Percentiles rank a stretch among this genome's conserved stretches.
phyloP scores from a whole-genome alignment of 2,329 filamentous ascomycete genomes.

The Thyridium curvatum region DNA sequence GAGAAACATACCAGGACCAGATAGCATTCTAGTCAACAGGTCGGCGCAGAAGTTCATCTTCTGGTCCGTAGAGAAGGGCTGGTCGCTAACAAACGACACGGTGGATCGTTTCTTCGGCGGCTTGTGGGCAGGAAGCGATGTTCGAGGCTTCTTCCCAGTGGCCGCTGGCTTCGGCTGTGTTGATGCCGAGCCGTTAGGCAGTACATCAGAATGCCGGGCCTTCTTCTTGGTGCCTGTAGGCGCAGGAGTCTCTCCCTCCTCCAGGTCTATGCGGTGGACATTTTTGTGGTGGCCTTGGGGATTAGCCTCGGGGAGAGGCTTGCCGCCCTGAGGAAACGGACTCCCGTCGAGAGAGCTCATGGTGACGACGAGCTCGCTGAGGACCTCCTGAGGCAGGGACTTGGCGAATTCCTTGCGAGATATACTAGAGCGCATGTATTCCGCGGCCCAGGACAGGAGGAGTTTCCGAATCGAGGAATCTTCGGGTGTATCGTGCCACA shows the following conservation, averaged over 20 bases:
- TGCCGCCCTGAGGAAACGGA: constrained; percentile 20
- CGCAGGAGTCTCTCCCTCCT: constrained; percentile 30
- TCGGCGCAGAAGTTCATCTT: constrained; percentile 55
- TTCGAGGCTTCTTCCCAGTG: constrained; percentile 1
- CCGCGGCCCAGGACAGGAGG: constrained; percentile 55
- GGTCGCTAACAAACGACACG: constrained; percentile 15
- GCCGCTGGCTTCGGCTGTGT: constrained; percentile 5
- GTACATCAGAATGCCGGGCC: constrained; percentile 31
- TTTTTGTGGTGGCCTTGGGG: constrained; percentile 30
- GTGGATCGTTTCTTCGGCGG: constrained; percentile 20
- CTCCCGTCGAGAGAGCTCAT: constrained; percentile 49
- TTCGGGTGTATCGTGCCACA: constrained; percentile 56
- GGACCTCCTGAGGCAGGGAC: constrained; percentile 54
- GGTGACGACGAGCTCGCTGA: constrained; percentile 55
- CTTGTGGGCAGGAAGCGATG: constrained; percentile 13
- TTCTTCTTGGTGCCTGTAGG: constrained; percentile 28
- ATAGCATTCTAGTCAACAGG: constrained; percentile 53
- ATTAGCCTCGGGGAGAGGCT: constrained; percentile 6
- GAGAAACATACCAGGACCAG: constrained; percentile 44
- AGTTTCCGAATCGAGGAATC: constrained; percentile 53
- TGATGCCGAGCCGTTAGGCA: constrained; percentile 12
- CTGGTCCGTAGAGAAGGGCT: constrained; percentile 27
- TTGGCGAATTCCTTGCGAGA: constrained; percentile 51
- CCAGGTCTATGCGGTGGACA: constrained; percentile 41
- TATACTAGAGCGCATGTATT: constrained; percentile 55